These are phyloP conservation scores for Arthrobotrys musiformis DNA, from an alignment of 2,329 filamentous ascomycete species.

Conservation along the genomic window DNA sequence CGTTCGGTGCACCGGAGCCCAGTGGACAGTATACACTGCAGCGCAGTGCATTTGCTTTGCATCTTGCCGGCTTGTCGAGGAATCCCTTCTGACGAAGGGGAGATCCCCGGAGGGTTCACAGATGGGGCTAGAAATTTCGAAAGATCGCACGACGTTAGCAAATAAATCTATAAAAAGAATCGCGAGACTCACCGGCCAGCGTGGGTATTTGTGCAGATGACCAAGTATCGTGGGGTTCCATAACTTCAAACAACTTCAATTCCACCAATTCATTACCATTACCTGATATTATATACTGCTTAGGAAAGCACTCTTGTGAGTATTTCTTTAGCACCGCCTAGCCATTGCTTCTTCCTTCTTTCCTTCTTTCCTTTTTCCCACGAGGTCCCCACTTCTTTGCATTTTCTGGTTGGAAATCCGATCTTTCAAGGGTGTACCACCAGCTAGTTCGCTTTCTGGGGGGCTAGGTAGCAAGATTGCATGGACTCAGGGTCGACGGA, in stretches of 20 bases:
- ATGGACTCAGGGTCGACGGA: constrained; percentile 46
- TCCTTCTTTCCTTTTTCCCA: not conserved
- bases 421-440: constrained; percentile 28
- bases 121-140: not conserved
- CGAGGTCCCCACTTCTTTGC: constrained; percentile 21
- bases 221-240: constrained; percentile 50
- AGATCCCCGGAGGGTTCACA: constrained; percentile 22
- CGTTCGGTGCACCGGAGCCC: constrained; percentile 31
- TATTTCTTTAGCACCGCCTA: constrained; percentile 26
- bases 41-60: constrained; percentile 27
- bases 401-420: constrained; percentile 38
- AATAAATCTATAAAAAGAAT: constrained; percentile 28
- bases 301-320: constrained; percentile 29
- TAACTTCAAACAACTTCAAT: constrained; percentile 16
- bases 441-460: constrained; percentile 41
- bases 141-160: constrained; percentile 3
- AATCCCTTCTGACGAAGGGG: constrained; percentile 29
- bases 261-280: constrained; percentile 50
- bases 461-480: constrained; percentile 43
- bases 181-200: constrained; percentile 1
- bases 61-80: constrained; percentile 53
- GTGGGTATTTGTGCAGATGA: constrained; percentile 32
- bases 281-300: constrained; percentile 40
- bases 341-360: constrained; percentile 21
- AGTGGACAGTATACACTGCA: constrained; percentile 27